These are phyloP conservation scores for Podaxis carcinomalis DNA, from an alignment of 768 basidiomycete species.

Conservation along the genomic window DNA sequence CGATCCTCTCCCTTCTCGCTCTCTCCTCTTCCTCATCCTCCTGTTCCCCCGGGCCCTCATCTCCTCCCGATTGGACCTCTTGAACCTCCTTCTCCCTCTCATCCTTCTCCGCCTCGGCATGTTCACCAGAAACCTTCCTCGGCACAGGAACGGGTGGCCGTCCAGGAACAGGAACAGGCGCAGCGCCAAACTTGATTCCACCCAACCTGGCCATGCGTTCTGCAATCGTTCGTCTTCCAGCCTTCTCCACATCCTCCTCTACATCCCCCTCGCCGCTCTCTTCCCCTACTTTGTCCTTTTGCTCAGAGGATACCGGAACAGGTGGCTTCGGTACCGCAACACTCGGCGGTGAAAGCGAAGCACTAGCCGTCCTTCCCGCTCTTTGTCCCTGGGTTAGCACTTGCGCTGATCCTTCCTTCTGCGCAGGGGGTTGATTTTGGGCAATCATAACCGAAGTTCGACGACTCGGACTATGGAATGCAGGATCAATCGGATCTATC, in stretches of 20 bases:
- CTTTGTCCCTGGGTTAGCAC: not conserved
- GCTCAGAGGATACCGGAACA: constrained; percentile 2
- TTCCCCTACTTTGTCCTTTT: constrained; percentile 12
- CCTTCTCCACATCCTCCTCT: constrained; percentile 44
- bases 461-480: constrained; percentile 51
- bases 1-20: constrained; percentile 50
- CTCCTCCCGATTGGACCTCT: constrained; percentile 22
- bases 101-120: constrained; percentile 13
- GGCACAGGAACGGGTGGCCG: constrained; percentile 29
- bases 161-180: constrained; percentile 19
- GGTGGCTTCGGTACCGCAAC: not conserved
- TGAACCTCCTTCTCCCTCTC: constrained; percentile 33
- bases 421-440: not conserved
- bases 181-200: constrained; percentile 77
- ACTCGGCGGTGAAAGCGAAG: not conserved
- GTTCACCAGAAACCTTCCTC: not conserved
- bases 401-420: not conserved
- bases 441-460: constrained; percentile 23
- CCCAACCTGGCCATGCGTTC: constrained; percentile 95
- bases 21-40: constrained; percentile 56
- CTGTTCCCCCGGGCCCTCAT: constrained; percentile 11
- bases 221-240: constrained; percentile 69
- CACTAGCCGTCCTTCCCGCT: not conserved
- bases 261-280: constrained; percentile 28
- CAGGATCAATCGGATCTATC: constrained; percentile 67